phyloP scores from a whole-genome alignment of 2,329 filamentous ascomycete species.

The Calonectria pseudoreteaudii region DNA sequence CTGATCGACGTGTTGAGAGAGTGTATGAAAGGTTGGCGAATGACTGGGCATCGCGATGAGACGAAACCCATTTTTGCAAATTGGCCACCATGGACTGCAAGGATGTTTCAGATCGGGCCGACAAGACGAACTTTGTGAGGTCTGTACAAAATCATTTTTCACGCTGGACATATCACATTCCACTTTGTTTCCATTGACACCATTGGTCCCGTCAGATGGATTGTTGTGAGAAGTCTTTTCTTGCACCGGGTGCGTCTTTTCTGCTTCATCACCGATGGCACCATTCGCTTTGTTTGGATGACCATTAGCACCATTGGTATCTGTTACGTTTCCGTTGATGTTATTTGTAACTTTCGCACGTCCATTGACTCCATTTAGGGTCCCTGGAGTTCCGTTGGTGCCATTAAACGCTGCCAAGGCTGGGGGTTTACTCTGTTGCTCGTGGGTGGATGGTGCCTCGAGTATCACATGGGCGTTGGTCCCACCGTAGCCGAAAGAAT shows the following conservation, averaged over 20 bases:
- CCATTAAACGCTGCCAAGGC: neutral
- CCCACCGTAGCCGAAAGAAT: conserved; percentile 29
- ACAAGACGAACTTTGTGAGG: conserved; percentile 24
- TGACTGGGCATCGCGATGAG: conserved; percentile 8
- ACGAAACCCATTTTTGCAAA: conserved; percentile 21
- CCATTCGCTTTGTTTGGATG: neutral
- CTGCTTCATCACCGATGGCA: neutral
- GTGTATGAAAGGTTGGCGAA: conserved; percentile 27
- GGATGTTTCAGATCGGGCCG: conserved; percentile 24
- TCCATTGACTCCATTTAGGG: neutral
- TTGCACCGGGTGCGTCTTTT: neutral
- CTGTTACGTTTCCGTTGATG: neutral
- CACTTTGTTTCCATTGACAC: neutral
- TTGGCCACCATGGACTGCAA: conserved; percentile 20
- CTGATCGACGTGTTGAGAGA: conserved; percentile 25
- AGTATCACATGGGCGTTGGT: conserved; percentile 33
- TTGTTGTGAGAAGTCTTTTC: neutral
- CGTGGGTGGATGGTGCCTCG: conserved; percentile 12
- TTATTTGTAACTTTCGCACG: neutral
- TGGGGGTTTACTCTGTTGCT: neutral
- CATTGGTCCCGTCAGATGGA: neutral
- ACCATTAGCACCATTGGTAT: neutral
- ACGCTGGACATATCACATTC: neutral
- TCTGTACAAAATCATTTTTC: neutral
- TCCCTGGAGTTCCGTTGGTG: too few relatives aligned